These are phyloP conservation scores for Solanum peruvianum DNA, from an alignment of 257 asterid species.

Conservation along the genomic window DNA sequence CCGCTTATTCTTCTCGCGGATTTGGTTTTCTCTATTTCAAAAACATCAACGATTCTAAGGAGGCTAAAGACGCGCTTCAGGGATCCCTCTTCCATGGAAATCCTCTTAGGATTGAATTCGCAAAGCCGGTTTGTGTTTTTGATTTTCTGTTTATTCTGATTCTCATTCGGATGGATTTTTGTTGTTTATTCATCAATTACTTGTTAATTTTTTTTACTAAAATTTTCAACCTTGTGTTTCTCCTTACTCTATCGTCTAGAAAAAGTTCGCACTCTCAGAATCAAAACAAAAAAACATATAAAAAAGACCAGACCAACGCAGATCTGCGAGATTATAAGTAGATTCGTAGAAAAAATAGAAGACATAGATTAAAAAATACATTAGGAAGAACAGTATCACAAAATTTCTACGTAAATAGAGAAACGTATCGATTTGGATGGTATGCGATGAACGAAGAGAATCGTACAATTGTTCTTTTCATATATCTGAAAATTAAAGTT, in stretches of 20 bases:
- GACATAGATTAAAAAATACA: not conserved
- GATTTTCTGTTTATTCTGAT: slow-evolving; percentile 8
- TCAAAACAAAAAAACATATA: not conserved
- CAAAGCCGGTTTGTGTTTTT: slow-evolving; percentile 83
- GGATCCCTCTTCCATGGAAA: slow-evolving; percentile 55
- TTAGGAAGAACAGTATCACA: not conserved
- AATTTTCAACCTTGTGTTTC: not conserved
- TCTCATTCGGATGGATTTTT: slow-evolving; percentile 4
- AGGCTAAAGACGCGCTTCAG: slow-evolving; percentile 68
- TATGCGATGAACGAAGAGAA: not conserved
- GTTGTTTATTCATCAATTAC: not conserved
- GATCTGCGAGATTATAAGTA: not conserved
- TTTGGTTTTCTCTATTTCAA: slow-evolving; percentile 68
- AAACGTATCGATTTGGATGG: not conserved
- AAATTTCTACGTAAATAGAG: not conserved
- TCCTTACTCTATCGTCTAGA: not conserved
- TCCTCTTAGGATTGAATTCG: slow-evolving; percentile 68
- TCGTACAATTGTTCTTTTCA: not conserved
- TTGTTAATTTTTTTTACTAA: not conserved
- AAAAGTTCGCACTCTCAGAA: not conserved
- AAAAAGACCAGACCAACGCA: not conserved
- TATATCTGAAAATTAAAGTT: not conserved
- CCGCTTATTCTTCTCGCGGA: slow-evolving; percentile 58
- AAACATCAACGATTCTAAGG: slow-evolving; percentile 48
- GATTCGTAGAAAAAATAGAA: not conserved